phyloP scores from a whole-genome alignment of 129 eudicot species.

The Glebionis coronaria region DNA sequence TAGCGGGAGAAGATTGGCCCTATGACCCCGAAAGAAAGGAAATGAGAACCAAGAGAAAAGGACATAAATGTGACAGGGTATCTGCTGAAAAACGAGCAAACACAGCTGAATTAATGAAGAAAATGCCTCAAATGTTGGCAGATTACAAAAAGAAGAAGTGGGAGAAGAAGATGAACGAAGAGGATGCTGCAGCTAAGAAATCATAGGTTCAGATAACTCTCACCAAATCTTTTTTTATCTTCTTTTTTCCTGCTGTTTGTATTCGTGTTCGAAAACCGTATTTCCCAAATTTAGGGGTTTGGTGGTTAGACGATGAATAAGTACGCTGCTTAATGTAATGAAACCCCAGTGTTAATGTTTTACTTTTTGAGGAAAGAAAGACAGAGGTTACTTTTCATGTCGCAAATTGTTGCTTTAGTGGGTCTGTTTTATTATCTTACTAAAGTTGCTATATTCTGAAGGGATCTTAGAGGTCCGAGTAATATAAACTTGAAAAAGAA shows the following conservation, averaged over 20 bases:
- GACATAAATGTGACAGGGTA: conserved; percentile 77
- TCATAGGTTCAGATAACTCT: conserved; percentile 24
- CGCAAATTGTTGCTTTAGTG: neutral
- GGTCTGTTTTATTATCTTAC: neutral
- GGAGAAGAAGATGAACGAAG: conserved; percentile 95
- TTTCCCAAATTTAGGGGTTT: neutral
- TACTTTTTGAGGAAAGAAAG: conserved; percentile 8
- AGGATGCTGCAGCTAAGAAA: conserved; percentile 74
- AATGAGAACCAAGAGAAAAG: conserved; percentile 79
- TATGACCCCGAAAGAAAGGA: conserved; percentile 76
- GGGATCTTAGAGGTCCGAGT: neutral
- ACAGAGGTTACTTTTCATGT: neutral
- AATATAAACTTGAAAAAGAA: neutral
- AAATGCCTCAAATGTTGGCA: conserved; percentile 82
- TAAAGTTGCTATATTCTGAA: neutral
- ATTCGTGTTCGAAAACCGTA: conserved; percentile 1
- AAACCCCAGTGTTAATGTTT: neutral
- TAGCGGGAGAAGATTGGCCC: conserved; percentile 80
- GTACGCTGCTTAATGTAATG: neutral
- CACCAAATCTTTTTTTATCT: neutral
- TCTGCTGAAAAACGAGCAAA: conserved; percentile 74
- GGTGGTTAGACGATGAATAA: conserved; percentile 4
- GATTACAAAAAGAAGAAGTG: conserved; percentile 80
- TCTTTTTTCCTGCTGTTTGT: neutral
- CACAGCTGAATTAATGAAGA: conserved; percentile 77